Conservation (phyloP, 2,329 filamentous ascomycete genomes). For the Cryoendolithus antarcticus region DNA sequence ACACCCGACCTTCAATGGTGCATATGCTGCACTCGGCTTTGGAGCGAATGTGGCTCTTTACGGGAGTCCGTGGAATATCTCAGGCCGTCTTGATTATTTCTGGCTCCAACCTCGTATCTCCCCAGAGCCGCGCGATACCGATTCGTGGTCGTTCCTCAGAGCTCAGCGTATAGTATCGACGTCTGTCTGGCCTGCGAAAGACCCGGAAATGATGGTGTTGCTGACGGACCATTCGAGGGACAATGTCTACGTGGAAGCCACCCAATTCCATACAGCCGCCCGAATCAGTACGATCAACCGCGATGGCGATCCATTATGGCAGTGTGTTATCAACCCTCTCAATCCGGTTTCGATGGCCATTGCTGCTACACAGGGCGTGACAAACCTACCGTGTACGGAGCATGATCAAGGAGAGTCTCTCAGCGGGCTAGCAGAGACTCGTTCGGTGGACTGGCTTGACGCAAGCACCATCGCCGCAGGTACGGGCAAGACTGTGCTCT, state of each 20-base stretch:
- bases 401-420: constrained; percentile 12
- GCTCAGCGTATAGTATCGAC: constrained; percentile 1
- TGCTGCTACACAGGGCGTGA: no score
- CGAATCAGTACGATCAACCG: constrained; percentile 16
- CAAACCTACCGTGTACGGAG: no score
- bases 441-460: constrained; percentile 17
- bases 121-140: no score
- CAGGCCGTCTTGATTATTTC: no score
- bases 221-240: not conserved
- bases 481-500: constrained; percentile 20
- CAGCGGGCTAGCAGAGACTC: constrained; percentile 6
- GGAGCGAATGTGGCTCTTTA: no score
- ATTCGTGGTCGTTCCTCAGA: no score
- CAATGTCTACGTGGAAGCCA: constrained; percentile 3
- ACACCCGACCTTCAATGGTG: no score
- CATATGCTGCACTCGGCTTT: no score
- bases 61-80: no score
- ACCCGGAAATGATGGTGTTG: constrained; percentile 1
- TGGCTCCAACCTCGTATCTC: no score
- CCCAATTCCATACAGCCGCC: constrained; percentile 20
- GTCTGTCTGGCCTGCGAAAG: constrained; percentile 3
- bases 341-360: no score
- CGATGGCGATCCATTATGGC: constrained; percentile 10
- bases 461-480: constrained; percentile 21
- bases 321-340: no score